Evolutionary conservation across 2,329 filamentous ascomycete genomes (phyloP).

Genomic region (Albifimbria verrucaria): DNA sequence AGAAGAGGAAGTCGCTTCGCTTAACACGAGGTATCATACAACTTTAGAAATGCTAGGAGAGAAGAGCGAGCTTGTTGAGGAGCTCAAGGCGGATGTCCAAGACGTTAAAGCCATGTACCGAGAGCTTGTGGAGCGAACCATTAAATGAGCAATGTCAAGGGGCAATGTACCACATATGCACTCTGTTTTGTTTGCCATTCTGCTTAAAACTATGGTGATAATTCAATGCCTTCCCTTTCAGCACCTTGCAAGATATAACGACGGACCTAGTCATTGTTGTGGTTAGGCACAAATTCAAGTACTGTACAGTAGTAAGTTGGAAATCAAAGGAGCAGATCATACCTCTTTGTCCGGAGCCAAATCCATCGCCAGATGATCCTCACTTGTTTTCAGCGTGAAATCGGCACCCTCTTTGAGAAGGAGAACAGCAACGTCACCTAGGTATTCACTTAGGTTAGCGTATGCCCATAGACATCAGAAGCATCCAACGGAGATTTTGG

Average conservation of each 20-base stretch:
- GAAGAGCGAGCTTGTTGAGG: conserved; percentile 93
- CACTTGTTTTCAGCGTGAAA: conserved; percentile 68
- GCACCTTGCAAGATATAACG: conserved; percentile 75
- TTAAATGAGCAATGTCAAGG: conserved; percentile 48
- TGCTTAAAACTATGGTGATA: conserved; percentile 28
- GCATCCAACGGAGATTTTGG: not conserved
- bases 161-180: not conserved
- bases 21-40: conserved; percentile 80
- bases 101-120: conserved; percentile 97
- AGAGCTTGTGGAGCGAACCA: conserved; percentile 82
- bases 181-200: conserved; percentile 8
- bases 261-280: no score
- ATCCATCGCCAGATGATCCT: conserved; percentile 71
- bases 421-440: conserved; percentile 76
- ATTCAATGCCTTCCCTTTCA: conserved; percentile 78
- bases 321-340: conserved; percentile 21
- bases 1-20: conserved; percentile 62
- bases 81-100: conserved; percentile 80
- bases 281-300: no score
- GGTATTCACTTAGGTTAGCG: not conserved
- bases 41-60: conserved; percentile 93
- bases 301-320: conserved; percentile 3
- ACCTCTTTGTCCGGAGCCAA: conserved; percentile 85
- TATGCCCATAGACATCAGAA: not conserved
- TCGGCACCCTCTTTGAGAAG: conserved; percentile 85